Base-by-base conservation (phyloP, 345 rosid genomes). In the Turnera subulata region DNA sequence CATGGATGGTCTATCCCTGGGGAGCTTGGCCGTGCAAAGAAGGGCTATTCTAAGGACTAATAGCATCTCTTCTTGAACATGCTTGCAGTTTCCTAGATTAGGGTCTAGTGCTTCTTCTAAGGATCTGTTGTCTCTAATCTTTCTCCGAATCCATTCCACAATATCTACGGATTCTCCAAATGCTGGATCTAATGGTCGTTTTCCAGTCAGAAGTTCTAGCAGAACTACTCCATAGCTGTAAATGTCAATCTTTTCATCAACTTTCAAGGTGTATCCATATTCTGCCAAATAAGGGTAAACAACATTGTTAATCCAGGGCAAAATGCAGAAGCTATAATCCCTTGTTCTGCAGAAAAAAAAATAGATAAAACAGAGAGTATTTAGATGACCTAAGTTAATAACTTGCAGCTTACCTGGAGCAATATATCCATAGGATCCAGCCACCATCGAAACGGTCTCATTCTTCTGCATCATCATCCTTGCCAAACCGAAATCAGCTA, bases 351-450 rank as follows among this genome's bases (percentile, higher is more conserved):
- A 58, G 50, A 46, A 24, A 46, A 39, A 21, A 25, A 14, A 14
- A 25, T 46, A 16, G 19, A 39, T 25, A 1, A 6, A 6, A 55
- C 42, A 14, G 24, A 23, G 35, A 25, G 15, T 14, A n/a, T 24
- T 23, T 40, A 15, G 11, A 22, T 40, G 33, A 5, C 9, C 17
- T 9, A 42, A 20, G 21, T 1, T 11, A 24, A 29, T 40, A 40
- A 21, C 20, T 25, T 42, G 54, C 13, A 26, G 58, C 67, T 70
- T 70, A 92, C 98, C 95, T 8, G 96, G 95, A 45, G 97, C 98
- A 7, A 92, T 92, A 78, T 86, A 92, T 14, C 96, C 95, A 59
- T 84, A 89, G n/a, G 98, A 92, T 37, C 98, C 98, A 24, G 98
- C 97, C 54, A 92, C 97, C 86, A 86, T 76, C 0, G 95, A 86